phyloP scores from a whole-genome alignment of 306 rosid species.

The Rosa chinensis region DNA sequence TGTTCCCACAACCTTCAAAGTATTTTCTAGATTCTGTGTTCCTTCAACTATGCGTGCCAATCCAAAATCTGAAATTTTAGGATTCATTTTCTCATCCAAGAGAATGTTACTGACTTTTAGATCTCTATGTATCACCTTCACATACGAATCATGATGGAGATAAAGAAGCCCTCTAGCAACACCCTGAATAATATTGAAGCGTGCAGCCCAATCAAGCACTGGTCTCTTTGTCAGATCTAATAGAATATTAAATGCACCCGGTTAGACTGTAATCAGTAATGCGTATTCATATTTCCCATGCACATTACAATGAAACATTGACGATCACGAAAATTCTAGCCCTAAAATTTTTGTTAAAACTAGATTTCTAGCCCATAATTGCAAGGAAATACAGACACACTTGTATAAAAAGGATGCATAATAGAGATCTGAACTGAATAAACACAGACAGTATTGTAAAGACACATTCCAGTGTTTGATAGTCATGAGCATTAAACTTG shows the following conservation, averaged over 20 bases:
- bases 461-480: background rate
- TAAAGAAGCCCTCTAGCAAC: conserved; percentile 27
- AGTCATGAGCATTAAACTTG: background rate
- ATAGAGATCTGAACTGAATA: background rate
- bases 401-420: background rate
- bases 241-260: background rate
- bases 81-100: conserved; percentile 36
- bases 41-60: conserved; percentile 28
- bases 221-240: conserved; percentile 15
- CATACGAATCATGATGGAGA: conserved; percentile 28
- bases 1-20: conserved; percentile 33
- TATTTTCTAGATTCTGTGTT: conserved; percentile 20
- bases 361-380: background rate
- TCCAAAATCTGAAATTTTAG: conserved; percentile 38
- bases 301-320: background rate
- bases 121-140: conserved; percentile 29
- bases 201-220: conserved; percentile 19
- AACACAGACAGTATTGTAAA: too few relatives aligned
- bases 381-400: background rate
- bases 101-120: conserved; percentile 28
- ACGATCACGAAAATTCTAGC: background rate
- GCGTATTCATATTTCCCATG: too few relatives aligned
- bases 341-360: background rate
- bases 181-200: conserved; percentile 13
- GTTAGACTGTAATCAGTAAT: background rate